phyloP scores from a whole-genome alignment of 257 asterid species.

The Mitragyna speciosa region DNA sequence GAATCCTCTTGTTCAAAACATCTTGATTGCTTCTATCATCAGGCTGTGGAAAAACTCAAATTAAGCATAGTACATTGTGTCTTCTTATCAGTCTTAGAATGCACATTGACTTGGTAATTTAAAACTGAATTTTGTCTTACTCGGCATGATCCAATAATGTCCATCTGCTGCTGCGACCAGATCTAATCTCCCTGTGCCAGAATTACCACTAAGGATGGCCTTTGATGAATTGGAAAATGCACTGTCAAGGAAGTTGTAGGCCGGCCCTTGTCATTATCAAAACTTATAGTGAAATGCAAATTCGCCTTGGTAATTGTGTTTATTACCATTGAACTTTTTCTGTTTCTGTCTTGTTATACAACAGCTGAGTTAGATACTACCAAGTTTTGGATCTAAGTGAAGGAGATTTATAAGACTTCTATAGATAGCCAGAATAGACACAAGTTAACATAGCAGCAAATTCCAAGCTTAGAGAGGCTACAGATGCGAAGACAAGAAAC shows the following conservation, averaged over 20 bases:
- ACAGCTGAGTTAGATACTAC: too few relatives aligned
- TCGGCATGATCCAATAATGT: not conserved
- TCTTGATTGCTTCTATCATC: not conserved
- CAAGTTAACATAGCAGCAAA: not conserved
- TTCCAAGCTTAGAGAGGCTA: not conserved
- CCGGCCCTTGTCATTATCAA: not conserved
- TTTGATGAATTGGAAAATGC: not conserved
- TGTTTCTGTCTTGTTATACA: too few relatives aligned
- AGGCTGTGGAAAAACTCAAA: not conserved
- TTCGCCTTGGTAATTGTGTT: not conserved
- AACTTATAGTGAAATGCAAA: not conserved
- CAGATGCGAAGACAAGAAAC: not conserved
- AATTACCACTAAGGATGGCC: not conserved
- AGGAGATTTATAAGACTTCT: not conserved
- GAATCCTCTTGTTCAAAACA: not conserved
- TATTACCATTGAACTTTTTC: too few relatives aligned
- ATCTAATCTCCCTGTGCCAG: not conserved
- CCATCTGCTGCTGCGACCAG: not conserved
- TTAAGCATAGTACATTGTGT: not conserved
- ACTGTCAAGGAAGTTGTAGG: not conserved
- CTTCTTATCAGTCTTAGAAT: not conserved
- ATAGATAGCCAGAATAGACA: not conserved
- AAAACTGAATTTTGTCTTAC: not conserved
- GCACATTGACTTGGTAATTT: not conserved
- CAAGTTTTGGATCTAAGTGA: not conserved